Evolutionary conservation across 2,329 filamentous ascomycete genomes (phyloP).

Genomic region (Penicillium crustosum): DNA sequence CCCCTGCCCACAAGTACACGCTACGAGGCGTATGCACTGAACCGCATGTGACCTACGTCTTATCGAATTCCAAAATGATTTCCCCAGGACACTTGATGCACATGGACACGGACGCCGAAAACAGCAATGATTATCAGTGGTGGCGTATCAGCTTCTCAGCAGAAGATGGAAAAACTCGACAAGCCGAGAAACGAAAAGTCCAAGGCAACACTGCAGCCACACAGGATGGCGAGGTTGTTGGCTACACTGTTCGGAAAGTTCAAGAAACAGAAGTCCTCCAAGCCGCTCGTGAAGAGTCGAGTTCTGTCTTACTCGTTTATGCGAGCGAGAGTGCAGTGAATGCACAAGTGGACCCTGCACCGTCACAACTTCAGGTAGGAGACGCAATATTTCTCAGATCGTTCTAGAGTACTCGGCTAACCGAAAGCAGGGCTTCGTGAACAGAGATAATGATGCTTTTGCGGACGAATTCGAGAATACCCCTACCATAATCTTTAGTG

Average conservation of each 20-base stretch:
- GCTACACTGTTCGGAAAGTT: slow-evolving; percentile 45
- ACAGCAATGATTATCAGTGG: slow-evolving; percentile 50
- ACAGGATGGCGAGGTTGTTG: slow-evolving; percentile 37
- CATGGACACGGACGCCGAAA: slow-evolving; percentile 26
- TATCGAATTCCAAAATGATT: slow-evolving; percentile 39
- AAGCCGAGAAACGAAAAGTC: slow-evolving; percentile 27
- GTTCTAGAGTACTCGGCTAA: slow-evolving; percentile 11
- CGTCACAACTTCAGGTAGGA: slow-evolving; percentile 41
- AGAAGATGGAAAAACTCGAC: slow-evolving; percentile 41
- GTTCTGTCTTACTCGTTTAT: slow-evolving; percentile 58
- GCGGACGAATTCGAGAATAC: slow-evolving; percentile 34
- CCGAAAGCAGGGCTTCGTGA: slow-evolving; percentile 47
- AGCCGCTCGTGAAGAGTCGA: slow-evolving; percentile 53
- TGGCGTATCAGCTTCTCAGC: slow-evolving; percentile 56
- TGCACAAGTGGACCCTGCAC: slow-evolving; percentile 32
- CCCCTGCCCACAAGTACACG: slow-evolving; percentile 52
- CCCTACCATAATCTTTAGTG: slow-evolving; percentile 11
- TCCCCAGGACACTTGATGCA: slow-evolving; percentile 31
- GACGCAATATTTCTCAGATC: not conserved
- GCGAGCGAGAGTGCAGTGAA: slow-evolving; percentile 52
- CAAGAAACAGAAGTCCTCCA: slow-evolving; percentile 56
- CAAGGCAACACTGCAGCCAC: slow-evolving; percentile 20
- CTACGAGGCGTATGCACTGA: slow-evolving; percentile 60
- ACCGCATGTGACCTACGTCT: slow-evolving; percentile 58
- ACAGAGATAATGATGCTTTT: slow-evolving; percentile 49